Conservation (phyloP, 192 early-diverging fungal species). For the Coemansia sp. region DNA sequence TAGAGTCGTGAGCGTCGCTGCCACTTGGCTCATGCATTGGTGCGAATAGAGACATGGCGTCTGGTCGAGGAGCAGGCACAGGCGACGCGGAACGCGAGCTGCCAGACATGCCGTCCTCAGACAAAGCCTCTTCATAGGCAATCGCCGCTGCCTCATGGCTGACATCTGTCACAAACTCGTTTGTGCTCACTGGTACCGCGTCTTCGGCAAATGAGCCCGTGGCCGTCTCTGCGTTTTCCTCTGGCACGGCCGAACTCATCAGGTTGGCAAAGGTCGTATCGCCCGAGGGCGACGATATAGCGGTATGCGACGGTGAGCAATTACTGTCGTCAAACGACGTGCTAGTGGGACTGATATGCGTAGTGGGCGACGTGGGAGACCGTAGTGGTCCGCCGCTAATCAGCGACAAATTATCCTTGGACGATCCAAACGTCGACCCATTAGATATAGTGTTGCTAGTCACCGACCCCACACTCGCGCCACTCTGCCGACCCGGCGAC, state of each 20-base stretch:
- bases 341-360: slow-evolving; percentile 47
- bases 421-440: slow-evolving; percentile 36
- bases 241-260: slow-evolving; percentile 16
- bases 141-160: not conserved
- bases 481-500: slow-evolving; percentile 37
- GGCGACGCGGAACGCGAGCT: slow-evolving; percentile 25
- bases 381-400: slow-evolving; percentile 6
- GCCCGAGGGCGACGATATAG: slow-evolving; percentile 28
- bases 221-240: slow-evolving; percentile 5
- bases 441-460: slow-evolving; percentile 45
- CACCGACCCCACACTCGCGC: slow-evolving; percentile 27
- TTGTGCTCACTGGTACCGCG: not conserved
- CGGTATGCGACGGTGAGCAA: slow-evolving; percentile 34
- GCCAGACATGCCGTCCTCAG: not conserved
- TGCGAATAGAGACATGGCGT: slow-evolving; percentile 39
- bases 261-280: slow-evolving; percentile 28
- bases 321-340: slow-evolving; percentile 47
- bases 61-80: slow-evolving; percentile 31
- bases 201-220: slow-evolving; percentile 10
- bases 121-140: not conserved
- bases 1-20: not conserved
- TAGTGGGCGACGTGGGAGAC: slow-evolving; percentile 36
- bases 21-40: not conserved
- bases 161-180: not conserved
- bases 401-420: slow-evolving; percentile 34